These are phyloP conservation scores for Dioszegia crocea DNA, from an alignment of 768 basidiomycete genomes.

Conservation along the genomic window DNA sequence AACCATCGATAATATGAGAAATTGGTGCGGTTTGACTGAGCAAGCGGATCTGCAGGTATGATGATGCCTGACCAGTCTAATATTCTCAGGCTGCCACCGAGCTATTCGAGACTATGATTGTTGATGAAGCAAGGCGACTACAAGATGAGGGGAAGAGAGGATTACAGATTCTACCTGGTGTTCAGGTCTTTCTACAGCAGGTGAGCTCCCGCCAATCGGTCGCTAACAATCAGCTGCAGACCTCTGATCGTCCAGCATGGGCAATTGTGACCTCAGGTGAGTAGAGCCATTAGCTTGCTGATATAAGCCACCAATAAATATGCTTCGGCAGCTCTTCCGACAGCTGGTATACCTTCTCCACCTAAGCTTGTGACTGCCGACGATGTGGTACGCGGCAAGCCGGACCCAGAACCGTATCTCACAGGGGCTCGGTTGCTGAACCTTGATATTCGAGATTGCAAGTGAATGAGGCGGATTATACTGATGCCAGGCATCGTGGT, in stretches of 20 bases:
- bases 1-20: conserved; percentile 67
- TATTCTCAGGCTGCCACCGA: conserved; percentile 17
- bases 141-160: conserved; percentile 56
- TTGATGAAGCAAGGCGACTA: conserved; percentile 50
- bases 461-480: conserved; percentile 32
- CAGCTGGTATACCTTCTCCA: conserved; percentile 62
- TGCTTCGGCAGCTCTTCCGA: conserved; percentile 63
- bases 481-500: conserved; percentile 66
- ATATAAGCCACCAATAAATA: conserved; percentile 67
- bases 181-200: conserved; percentile 60
- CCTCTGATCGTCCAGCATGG: conserved; percentile 53
- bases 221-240: conserved; percentile 5
- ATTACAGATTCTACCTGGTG: conserved; percentile 63
- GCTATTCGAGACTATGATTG: conserved; percentile 67
- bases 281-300: conserved; percentile 9
- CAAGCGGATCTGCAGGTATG: conserved; percentile 59
- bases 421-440: conserved; percentile 64
- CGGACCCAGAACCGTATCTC: conserved; percentile 82
- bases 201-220: background rate
- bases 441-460: conserved; percentile 61
- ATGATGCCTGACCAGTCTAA: background rate
- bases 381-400: conserved; percentile 73
- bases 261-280: conserved; percentile 79
- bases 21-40: conserved; percentile 63
- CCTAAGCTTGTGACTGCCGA: conserved; percentile 67